Evolutionary conservation across 495 filamentous ascomycete species (phyloP), one percentile per base, ranked within the genome.

Genomic region (Penicillium fimorum): DNA sequence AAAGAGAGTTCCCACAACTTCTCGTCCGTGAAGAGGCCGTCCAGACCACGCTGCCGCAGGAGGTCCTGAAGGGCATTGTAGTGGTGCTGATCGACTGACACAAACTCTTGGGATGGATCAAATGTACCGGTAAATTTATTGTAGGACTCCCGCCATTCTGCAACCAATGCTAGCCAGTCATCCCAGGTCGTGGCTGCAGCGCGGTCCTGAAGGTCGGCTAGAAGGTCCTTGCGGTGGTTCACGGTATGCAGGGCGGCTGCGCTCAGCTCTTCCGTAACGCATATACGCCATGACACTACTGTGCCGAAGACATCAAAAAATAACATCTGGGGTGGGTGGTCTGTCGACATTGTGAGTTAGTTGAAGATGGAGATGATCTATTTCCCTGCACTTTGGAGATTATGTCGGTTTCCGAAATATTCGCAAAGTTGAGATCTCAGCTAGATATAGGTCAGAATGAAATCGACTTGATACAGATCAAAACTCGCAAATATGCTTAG

Each of bases 221-320:
- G 56, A 43, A 86, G 60, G n/a, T 73, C 70, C 70, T 68, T 66
- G 50, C 53, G 69, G 49, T 78, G 71, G 33, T 70, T 65, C 20
- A 82, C 72, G 18, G 68, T 76, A 5, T 69, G 58, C 49, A 73
- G 58, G 27, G 71, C 61, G 9, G 70, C 67, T 15, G 60, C 50
- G 43, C 58, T 52, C 17, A 92, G 73, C 29, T 79, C 79, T 13
- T 73, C 64, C 22, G 73, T 79, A 22, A 93, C 78, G 30, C 81
- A 79, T 30, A 70, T 73, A 49, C 88, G 82, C 85, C 87, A 90
- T 73, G 89, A 76, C 25, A 92, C 88, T 50, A 85, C 79, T 5
- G 89, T 92, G 58, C 90, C 90, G 72, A 93, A 93, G 62, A 88
- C 65, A 49, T 86, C 83, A 67, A 86, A 85, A 57, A 86, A 73